Conservation (phyloP, 352 stramenopile species). For the Globisporangium iwayamae region DNA sequence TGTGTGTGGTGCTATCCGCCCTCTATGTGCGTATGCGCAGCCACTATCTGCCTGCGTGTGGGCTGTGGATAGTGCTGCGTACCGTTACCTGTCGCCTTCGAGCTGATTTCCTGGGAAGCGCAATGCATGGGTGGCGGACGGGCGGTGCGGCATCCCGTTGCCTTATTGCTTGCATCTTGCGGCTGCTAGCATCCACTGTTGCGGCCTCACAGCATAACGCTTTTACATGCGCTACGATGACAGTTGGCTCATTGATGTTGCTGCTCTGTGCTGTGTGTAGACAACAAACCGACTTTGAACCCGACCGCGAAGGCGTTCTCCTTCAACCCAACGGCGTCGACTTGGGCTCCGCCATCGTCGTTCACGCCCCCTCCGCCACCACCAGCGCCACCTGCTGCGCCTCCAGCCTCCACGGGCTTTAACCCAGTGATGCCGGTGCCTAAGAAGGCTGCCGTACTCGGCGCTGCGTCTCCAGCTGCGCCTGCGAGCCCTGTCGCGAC, state of each 20-base stretch:
- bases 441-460: constrained; percentile 52
- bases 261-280: constrained; percentile 15
- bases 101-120: no score
- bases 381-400: constrained; percentile 17
- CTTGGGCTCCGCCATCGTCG: constrained; percentile 52
- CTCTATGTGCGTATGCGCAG: no score
- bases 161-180: no score
- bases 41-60: no score
- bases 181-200: no score
- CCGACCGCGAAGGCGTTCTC: constrained; percentile 65
- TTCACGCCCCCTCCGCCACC: constrained; percentile 43
- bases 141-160: no score
- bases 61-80: no score
- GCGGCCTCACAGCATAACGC: no score
- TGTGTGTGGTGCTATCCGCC: no score
- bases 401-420: constrained; percentile 37
- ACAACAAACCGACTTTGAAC: constrained; percentile 63
- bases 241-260: neutral
- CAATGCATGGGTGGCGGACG: no score
- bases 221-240: neutral
- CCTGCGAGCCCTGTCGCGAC: constrained; percentile 19
- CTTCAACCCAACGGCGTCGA: constrained; percentile 67
- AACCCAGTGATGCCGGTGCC: constrained; percentile 69
- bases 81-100: no score
- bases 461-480: constrained; percentile 11